Conservation (phyloP, 345 rosid species). For the Anastatica hierochuntica region DNA sequence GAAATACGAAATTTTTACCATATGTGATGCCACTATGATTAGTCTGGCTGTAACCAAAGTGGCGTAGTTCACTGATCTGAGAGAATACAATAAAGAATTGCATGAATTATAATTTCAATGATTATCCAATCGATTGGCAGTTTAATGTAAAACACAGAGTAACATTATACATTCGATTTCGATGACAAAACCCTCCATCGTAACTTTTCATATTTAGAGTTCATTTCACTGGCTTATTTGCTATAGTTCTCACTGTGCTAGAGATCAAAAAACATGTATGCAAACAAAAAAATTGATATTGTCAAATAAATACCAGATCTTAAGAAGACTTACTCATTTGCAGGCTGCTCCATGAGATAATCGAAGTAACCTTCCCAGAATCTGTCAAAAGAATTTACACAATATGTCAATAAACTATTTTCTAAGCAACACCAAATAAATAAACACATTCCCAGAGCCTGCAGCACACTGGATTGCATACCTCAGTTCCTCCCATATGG, state of each 20-base stretch:
- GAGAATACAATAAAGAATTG: background rate
- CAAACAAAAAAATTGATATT: constrained; percentile 5
- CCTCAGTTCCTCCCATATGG: constrained; percentile 97
- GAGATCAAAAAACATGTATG: background rate
- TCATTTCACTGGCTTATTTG: too few relatives aligned
- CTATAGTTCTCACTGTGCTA: background rate
- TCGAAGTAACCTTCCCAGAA: constrained; percentile 99
- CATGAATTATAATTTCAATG: background rate
- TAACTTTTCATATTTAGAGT: background rate
- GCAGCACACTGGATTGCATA: constrained; percentile 19
- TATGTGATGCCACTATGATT: constrained; percentile 77
- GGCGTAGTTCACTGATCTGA: constrained; percentile 78
- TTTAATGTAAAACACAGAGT: background rate
- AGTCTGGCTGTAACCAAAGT: constrained; percentile 75
- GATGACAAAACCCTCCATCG: background rate
- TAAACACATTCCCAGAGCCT: background rate
- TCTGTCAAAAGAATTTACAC: constrained; percentile 33
- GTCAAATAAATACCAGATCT: constrained; percentile 9
- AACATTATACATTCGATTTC: too few relatives aligned
- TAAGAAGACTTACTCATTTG: constrained; percentile 58
- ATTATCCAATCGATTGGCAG: background rate
- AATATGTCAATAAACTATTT: constrained; percentile 4
- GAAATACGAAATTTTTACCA: constrained; percentile 35
- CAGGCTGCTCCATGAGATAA: constrained; percentile 74
- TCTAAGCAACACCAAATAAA: background rate